Percentiles rank a stretch among this genome's conserved stretches.
These are phyloP conservation scores for Pleurozium schreberi DNA, from an alignment of 225 moss, liverwort and hornwort genomes.

Conservation along the genomic window DNA sequence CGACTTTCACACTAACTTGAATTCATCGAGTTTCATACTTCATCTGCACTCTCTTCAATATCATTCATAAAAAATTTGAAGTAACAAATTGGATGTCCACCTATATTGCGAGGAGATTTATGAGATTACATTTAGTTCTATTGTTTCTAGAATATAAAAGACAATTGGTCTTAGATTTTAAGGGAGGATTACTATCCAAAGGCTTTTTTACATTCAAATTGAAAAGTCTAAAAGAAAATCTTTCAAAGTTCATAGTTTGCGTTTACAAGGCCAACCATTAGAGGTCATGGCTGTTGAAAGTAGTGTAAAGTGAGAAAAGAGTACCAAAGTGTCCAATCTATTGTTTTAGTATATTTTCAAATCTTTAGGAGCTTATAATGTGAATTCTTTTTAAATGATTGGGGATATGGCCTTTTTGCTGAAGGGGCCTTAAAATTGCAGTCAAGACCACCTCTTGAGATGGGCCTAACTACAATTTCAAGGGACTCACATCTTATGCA, in stretches of 20 bases:
- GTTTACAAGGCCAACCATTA: background rate
- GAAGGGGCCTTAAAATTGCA: rapidly evolving
- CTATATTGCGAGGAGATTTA: background rate
- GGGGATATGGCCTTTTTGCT: background rate
- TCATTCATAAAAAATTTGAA: background rate
- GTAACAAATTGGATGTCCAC: background rate
- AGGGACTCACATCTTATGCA: background rate
- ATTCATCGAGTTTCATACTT: background rate
- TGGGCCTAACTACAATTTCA: background rate
- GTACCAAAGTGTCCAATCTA: background rate
- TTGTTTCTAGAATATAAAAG: background rate
- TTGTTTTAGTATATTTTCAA: background rate
- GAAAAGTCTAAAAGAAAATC: background rate
- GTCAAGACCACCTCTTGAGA: background rate
- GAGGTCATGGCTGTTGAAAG: background rate
- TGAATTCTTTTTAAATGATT: background rate
- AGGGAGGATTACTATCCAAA: rapidly evolving
- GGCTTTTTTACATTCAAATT: background rate
- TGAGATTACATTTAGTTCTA: background rate
- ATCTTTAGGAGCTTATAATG: too few relatives aligned
- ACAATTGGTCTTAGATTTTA: background rate
- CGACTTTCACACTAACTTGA: background rate
- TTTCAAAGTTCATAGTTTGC: background rate
- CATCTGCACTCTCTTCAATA: background rate
- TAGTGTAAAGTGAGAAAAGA: background rate